Base-by-base conservation (phyloP, 2,329 filamentous ascomycete species). In the Colletotrichum higginsianum region DNA sequence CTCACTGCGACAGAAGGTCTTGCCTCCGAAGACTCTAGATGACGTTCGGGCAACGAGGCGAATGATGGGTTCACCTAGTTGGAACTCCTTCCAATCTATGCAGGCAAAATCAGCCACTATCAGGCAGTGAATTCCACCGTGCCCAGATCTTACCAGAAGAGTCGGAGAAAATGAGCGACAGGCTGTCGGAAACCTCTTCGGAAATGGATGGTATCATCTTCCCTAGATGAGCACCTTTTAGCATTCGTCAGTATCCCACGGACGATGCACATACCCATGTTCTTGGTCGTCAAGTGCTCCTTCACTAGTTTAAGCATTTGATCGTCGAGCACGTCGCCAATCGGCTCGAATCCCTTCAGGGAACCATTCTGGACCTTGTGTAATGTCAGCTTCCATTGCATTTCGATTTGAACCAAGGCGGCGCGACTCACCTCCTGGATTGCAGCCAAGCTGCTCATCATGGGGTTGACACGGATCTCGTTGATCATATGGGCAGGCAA, bases 231-330 rank as follows among this genome's bases (percentile, higher is more conserved):
- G 16, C 18, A 18, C 47, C 16, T 23, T 12, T 50, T 12, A 50
- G 47, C n/a, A 26, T 18, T 1, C 11, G 5, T 15, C 21, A 4
- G 12, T 6, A 6, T 26, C 26, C 26, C 26, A 18, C 47, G 11
- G 47, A 18, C 21, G 21, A 2, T 15, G 15, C 23, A 16, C 49
- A 52, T 52, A 52, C 49, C 49, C 49, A 52, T 13, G 49, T 52
- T 52, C 49, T 52, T 52, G 49, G 49, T 52, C 9, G 49, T 52
- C 49, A 52, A 8, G 4, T 52, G 49, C 21, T 52, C 49, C 49
- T 52, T 52, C 2, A 52, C 49, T 21, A 52, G 15, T 15, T 21
- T 52, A 3, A 52, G 21, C 49, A 52, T 52, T 30, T 52, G n/a
- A 3, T 52, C 49, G 9, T 52, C 49, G 15, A 52, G 49, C 21